These are phyloP conservation scores for Colletotrichum godetiae DNA, from an alignment of 2,329 filamentous ascomycete genomes.

Conservation along the genomic window DNA sequence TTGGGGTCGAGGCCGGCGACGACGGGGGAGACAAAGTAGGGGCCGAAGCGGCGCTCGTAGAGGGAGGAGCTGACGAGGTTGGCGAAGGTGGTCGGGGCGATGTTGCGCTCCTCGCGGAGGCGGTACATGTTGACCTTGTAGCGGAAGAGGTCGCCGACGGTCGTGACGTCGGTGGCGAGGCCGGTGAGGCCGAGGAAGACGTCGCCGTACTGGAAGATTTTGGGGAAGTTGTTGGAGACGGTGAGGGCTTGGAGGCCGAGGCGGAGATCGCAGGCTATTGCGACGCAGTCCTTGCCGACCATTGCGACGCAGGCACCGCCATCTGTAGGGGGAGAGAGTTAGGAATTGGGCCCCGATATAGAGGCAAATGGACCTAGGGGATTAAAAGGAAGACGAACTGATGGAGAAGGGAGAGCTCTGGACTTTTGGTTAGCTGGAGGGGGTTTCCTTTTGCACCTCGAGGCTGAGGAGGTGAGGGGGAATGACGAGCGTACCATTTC, in stretches of 20 bases:
- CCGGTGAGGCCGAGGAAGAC: slow-evolving; percentile 96
- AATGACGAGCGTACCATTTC: slow-evolving; percentile 36
- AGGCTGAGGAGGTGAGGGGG: slow-evolving; percentile 28
- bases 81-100: slow-evolving; percentile 93
- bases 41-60: slow-evolving; percentile 96
- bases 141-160: slow-evolving; percentile 95
- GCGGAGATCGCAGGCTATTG: slow-evolving; percentile 98
- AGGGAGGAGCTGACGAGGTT: slow-evolving; percentile 92
- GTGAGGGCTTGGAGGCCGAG: slow-evolving; percentile 96
- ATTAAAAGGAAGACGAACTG: slow-evolving; percentile 69
- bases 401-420: slow-evolving; percentile 95
- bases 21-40: slow-evolving; percentile 95
- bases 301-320: slow-evolving; percentile 98
- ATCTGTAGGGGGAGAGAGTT: slow-evolving; percentile 55
- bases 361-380: neutral
- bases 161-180: slow-evolving; percentile 94
- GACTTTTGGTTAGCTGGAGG: slow-evolving; percentile 45
- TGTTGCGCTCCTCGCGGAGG: slow-evolving; percentile 96
- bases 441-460: slow-evolving; percentile 37
- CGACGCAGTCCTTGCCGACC: slow-evolving; percentile 99
- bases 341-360: slow-evolving; percentile 20
- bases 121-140: slow-evolving; percentile 99
- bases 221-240: slow-evolving; percentile 99
- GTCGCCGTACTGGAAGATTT: slow-evolving; percentile 97
- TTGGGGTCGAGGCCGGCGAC: slow-evolving; percentile 96